Conservation (phyloP, 108 stramenopile genomes). For the Nannochloropsis gaditana region DNA sequence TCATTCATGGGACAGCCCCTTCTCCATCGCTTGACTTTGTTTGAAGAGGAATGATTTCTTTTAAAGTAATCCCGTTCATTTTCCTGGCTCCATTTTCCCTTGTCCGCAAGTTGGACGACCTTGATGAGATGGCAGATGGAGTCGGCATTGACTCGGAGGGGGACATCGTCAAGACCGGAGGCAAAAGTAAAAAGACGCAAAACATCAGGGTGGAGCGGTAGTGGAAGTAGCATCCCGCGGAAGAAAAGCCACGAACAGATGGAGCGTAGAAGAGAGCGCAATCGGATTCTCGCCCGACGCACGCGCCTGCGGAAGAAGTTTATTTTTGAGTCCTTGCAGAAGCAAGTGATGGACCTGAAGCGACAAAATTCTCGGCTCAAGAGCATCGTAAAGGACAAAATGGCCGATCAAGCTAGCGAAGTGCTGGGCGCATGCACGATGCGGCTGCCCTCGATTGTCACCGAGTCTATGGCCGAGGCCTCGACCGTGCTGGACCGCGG, state of each 20-base stretch:
- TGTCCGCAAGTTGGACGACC: background rate
- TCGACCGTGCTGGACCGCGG: constrained; percentile 72
- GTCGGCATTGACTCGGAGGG: constrained; percentile 1
- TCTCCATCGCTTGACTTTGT: background rate
- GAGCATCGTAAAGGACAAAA: constrained; percentile 35
- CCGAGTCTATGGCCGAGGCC: constrained; percentile 47
- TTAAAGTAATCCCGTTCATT: background rate
- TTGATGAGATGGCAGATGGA: background rate
- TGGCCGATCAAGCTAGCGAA: background rate
- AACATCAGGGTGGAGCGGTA: background rate
- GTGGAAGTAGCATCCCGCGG: background rate
- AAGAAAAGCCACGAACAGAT: constrained; percentile 52
- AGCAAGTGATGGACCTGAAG: constrained; percentile 44
- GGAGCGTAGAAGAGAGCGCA: constrained; percentile 80
- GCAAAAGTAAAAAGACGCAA: constrained; percentile 14
- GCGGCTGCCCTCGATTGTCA: constrained; percentile 38
- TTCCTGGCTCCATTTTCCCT: background rate
- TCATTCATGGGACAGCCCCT: background rate
- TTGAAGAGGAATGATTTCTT: background rate
- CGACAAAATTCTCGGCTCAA: constrained; percentile 39
- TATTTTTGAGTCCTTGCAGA: constrained; percentile 86
- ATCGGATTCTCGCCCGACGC: constrained; percentile 85
- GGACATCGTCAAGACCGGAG: background rate
- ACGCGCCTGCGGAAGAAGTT: constrained; percentile 95
- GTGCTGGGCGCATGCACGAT: background rate